These are phyloP conservation scores for Hypoxylon cercidicola DNA, from an alignment of 495 filamentous ascomycete species.

Conservation along the genomic window DNA sequence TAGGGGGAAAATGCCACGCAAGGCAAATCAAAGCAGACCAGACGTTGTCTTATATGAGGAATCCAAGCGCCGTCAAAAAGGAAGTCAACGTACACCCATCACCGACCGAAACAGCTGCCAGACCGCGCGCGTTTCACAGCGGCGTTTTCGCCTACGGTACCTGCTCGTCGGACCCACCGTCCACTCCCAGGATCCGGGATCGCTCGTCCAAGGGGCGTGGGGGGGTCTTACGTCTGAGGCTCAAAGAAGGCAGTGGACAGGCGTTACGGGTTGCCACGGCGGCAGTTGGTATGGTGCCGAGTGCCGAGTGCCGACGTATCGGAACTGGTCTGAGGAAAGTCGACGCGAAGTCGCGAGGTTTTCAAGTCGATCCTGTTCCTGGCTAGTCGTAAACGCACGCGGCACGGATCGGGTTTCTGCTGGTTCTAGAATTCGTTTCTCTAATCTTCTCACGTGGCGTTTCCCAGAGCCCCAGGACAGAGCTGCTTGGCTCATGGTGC, in stretches of 20 bases:
- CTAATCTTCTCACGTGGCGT: neutral
- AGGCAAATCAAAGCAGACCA: constrained; percentile 2
- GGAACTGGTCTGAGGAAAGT: constrained; percentile 5
- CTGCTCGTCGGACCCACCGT: constrained; percentile 13
- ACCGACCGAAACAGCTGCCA: constrained; percentile 31
- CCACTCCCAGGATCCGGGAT: constrained; percentile 8
- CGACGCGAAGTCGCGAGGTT: constrained; percentile 15
- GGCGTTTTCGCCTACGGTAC: neutral
- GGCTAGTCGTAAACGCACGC: constrained; percentile 13
- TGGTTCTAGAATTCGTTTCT: neutral
- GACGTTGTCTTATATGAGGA: neutral
- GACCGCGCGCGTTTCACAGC: constrained; percentile 36
- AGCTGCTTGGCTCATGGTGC: constrained; percentile 4
- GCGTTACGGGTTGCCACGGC: neutral
- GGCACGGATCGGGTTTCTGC: constrained; percentile 12
- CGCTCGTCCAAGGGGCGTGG: constrained; percentile 8
- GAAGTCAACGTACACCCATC: constrained; percentile 20
- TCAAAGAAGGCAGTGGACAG: neutral
- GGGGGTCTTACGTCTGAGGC: constrained; percentile 7
- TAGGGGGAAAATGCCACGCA: too few species aligned
- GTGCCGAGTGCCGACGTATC: constrained; percentile 12
- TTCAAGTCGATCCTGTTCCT: constrained; percentile 2
- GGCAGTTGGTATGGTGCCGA: constrained; percentile 7
- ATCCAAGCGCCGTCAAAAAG: neutral
- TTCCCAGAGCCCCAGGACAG: constrained; percentile 8